Conservation (phyloP, 495 filamentous ascomycete genomes). For the Apodospora peruviana region DNA sequence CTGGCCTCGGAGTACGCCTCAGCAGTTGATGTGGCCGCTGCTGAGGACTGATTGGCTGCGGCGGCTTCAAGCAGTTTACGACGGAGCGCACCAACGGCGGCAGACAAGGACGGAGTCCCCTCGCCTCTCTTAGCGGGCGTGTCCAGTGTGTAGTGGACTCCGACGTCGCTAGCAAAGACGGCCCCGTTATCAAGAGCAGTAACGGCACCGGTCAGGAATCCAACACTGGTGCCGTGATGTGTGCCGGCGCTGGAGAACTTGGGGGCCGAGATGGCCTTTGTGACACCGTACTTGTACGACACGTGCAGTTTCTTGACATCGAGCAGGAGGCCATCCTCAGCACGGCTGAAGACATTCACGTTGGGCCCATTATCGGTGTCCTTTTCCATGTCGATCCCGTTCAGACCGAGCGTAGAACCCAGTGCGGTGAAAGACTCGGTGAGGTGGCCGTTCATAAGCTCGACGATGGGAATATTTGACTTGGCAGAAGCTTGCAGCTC, state of each 20-base stretch:
- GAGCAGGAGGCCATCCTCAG: slow-evolving; percentile 37
- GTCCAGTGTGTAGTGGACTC: slow-evolving; percentile 41
- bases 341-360: slow-evolving; percentile 35
- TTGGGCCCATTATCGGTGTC: slow-evolving; percentile 42
- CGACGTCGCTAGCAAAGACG: slow-evolving; percentile 36
- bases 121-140: slow-evolving; percentile 26
- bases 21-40: slow-evolving; percentile 21
- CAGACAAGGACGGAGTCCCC: slow-evolving; percentile 30
- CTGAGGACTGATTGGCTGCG: slow-evolving; percentile 14
- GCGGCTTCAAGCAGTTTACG: slow-evolving; percentile 37
- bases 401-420: slow-evolving; percentile 47
- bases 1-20: slow-evolving; percentile 34
- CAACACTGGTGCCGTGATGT: slow-evolving; percentile 42
- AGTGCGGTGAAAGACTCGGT: slow-evolving; percentile 51
- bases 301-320: slow-evolving; percentile 40
- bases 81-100: slow-evolving; percentile 32
- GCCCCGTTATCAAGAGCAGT: slow-evolving; percentile 25
- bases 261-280: slow-evolving; percentile 41
- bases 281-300: slow-evolving; percentile 39
- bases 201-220: slow-evolving; percentile 36
- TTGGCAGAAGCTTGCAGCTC: slow-evolving; percentile 25
- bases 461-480: slow-evolving; percentile 28
- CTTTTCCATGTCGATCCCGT: slow-evolving; percentile 49
- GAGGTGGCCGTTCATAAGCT: slow-evolving; percentile 51
- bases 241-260: slow-evolving; percentile 24